phyloP scores from a whole-genome alignment of 441 rosid species.

The Populus hybrid region DNA sequence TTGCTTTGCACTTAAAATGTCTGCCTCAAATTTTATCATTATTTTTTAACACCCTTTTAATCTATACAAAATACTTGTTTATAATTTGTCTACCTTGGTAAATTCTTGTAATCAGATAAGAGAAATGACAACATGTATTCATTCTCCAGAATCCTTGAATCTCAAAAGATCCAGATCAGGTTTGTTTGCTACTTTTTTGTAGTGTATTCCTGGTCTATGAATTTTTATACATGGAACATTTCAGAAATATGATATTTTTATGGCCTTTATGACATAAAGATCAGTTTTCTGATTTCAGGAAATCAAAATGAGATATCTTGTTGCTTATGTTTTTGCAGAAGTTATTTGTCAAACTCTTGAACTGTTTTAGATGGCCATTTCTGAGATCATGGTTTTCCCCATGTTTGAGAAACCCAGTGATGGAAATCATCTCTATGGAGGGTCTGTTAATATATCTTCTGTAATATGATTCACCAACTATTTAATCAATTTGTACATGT shows the following conservation, averaged over 20 bases:
- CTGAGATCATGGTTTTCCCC: neutral
- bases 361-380: neutral
- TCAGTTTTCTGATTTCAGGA: neutral
- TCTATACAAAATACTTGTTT: neutral
- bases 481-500: constrained; percentile 20
- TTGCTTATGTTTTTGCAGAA: neutral
- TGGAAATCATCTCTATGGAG: neutral
- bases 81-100: constrained; percentile 27
- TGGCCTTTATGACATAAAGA: neutral
- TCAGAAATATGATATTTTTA: neutral
- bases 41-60: neutral
- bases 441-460: neutral
- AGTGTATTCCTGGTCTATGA: neutral
- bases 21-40: neutral
- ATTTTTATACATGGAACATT: neutral
- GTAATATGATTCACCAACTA: constrained; percentile 7
- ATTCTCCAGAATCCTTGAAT: constrained; percentile 44
- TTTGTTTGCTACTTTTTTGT: constrained; percentile 17
- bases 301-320: neutral
- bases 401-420: neutral
- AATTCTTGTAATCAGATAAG: constrained; percentile 28
- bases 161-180: constrained; percentile 73
- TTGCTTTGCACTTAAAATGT: neutral
- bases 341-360: neutral
- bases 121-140: constrained; percentile 17